Evolutionary conservation across 306 rosid species (phyloP).

Genomic region (Vigna radiata): DNA sequence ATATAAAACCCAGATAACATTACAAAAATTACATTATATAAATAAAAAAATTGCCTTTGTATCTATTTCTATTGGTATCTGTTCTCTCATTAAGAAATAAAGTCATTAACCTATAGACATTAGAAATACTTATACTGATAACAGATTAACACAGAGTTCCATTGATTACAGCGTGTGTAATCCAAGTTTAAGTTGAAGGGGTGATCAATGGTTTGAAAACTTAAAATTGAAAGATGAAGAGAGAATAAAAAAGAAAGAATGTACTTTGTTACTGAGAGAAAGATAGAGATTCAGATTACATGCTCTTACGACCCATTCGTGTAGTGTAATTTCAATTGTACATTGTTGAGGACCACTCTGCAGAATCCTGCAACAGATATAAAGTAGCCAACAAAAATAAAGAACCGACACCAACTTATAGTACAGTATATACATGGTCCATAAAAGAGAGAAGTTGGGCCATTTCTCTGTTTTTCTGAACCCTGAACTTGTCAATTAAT

Average conservation of each 20-base stretch:
- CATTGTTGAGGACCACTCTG: conserved; percentile 33
- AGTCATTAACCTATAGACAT: no score
- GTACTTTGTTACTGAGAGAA: conserved; percentile 36
- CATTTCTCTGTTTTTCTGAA: conserved; percentile 6
- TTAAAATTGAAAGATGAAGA: neutral
- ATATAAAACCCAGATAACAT: no score
- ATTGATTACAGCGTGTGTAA: no score
- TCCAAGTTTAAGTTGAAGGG: no score
- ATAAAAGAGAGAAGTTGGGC: conserved; percentile 38
- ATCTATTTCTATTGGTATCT: no score
- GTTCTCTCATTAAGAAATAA: no score
- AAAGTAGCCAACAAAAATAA: conserved; percentile 34
- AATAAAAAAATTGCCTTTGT: no score
- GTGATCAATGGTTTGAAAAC: no score
- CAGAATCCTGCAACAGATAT: conserved; percentile 23
- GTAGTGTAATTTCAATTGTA: conserved; percentile 34
- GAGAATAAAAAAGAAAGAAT: conserved; percentile 25
- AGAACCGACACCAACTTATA: conserved; percentile 37
- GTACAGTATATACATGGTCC: conserved; percentile 35
- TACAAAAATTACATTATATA: no score
- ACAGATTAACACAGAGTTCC: no score
- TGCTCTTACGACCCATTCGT: conserved; percentile 13
- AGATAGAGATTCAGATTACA: conserved; percentile 1
- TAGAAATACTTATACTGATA: no score
- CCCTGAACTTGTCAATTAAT: conserved; percentile 20